Evolutionary conservation across 495 filamentous ascomycete species (phyloP).

Genomic region (Aspergillus steynii): DNA sequence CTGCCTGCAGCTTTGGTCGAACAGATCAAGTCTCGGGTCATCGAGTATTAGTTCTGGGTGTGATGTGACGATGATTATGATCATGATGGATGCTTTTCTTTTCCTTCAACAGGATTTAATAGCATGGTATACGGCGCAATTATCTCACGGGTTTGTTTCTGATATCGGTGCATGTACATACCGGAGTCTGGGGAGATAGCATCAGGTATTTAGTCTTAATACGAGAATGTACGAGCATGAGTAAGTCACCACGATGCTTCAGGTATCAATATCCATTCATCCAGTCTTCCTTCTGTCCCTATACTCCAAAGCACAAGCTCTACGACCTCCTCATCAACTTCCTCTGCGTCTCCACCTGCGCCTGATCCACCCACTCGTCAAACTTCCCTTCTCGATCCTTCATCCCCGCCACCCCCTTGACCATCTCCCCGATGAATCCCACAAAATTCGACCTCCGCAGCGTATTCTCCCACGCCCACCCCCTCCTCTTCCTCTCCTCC

Average conservation of each 20-base stretch:
- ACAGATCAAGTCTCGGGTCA: conserved; percentile 55
- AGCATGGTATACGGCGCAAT: background rate
- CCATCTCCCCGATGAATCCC: conserved; percentile 86
- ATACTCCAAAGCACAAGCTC: background rate
- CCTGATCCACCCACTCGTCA: conserved; percentile 76
- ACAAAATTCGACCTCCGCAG: conserved; percentile 93
- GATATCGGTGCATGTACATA: background rate
- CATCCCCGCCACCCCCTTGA: conserved; percentile 74
- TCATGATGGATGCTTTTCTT: conserved; percentile 2
- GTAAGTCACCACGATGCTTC: background rate
- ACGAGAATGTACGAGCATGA: background rate
- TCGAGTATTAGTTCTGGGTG: conserved; percentile 50
- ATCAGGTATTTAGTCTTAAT: background rate
- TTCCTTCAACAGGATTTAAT: conserved; percentile 2
- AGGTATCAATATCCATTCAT: background rate
- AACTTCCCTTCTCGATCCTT: conserved; percentile 72
- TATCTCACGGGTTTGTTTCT: background rate
- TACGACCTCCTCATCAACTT: conserved; percentile 52
- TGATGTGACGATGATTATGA: conserved; percentile 1
- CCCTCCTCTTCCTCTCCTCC: conserved; percentile 81
- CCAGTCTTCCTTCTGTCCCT: no score
- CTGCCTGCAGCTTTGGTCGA: conserved; percentile 61
- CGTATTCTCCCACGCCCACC: conserved; percentile 96
- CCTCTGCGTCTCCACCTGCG: conserved; percentile 68
- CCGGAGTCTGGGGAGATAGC: background rate